Conservation (phyloP, 129 eudicot genomes). For the Gnaphalium uliginosum region DNA sequence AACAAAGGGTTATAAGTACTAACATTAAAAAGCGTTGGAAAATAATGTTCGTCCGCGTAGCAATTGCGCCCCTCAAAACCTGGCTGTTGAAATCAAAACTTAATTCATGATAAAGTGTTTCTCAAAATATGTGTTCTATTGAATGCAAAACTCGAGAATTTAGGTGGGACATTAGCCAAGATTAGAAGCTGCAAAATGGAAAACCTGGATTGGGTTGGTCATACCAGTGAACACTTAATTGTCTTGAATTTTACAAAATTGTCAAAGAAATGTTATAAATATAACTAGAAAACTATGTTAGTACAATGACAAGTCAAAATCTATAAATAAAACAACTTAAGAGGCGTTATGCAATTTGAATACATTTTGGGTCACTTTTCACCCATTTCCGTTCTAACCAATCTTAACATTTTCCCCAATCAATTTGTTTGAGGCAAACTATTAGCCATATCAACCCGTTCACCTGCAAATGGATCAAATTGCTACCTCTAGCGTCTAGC, state of each 20-base stretch:
- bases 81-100: conserved; percentile 48
- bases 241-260: not conserved
- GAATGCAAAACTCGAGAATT: not conserved
- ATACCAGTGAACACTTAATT: too few relatives aligned
- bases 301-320: not conserved
- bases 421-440: not conserved
- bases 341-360: not conserved
- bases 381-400: too few relatives aligned
- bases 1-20: conserved; percentile 10
- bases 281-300: not conserved
- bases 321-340: not conserved
- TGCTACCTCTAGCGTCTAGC: not conserved
- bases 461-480: too few relatives aligned
- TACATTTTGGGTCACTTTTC: not conserved
- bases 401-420: not conserved
- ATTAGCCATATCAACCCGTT: not conserved
- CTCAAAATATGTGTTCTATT: not conserved
- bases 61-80: conserved; percentile 70
- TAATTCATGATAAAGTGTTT: not conserved
- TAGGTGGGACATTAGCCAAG: not conserved
- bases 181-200: not conserved
- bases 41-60: conserved; percentile 78
- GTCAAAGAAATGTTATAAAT: not conserved
- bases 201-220: too few relatives aligned
- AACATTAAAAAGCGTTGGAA: conserved; percentile 67